Base-by-base conservation (phyloP, 306 rosid species). In the Pyrus bretschneideri region DNA sequence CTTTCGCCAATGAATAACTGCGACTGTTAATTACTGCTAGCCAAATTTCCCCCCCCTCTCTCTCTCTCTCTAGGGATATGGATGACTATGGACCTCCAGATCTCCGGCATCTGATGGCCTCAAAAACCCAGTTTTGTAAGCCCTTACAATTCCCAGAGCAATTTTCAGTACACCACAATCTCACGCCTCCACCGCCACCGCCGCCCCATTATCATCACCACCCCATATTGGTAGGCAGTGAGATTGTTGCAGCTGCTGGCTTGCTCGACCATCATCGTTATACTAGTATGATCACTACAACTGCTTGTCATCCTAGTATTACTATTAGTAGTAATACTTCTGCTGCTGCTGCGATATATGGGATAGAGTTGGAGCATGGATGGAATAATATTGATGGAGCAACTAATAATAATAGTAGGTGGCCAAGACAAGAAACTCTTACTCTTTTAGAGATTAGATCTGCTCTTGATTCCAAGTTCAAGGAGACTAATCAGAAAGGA, bases 371-470 rank as follows among this genome's bases (percentile, higher is more conserved):
- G 11, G 62, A 63, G 63, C 25, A 72, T 57, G 54, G 13, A 57
- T 72, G 68, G 68, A 42, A 38, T 10, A 73, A 58, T 25, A 63
- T 27, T 78, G 93, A 85, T 69, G 76, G 85, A 51, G 87, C 75
- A 10, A 11, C 35, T 64, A 64, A 31, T 64, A 73, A 58, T 4
- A 91, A 69, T 78, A 79, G 86, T 31, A 75, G 97, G 60, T 91
- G 97, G 97, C 97, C 97, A 1, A 85, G 95, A 70, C 97, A 91
- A 67, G 97, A 91, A 77, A 91, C 95, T 29, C 95, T 91, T 35
- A 85, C 87, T 3, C 97, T 91, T 76, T 87, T 91, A 1, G 97
- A 91, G 86, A 89, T 91, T 90, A 89, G 97, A 91, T 91, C 97
- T 80, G 86, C 87, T 46, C 95, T 91, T 74, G 91, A 89, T 91